Conservation (phyloP, 768 basidiomycete genomes). For the Tulasnella sp. region DNA sequence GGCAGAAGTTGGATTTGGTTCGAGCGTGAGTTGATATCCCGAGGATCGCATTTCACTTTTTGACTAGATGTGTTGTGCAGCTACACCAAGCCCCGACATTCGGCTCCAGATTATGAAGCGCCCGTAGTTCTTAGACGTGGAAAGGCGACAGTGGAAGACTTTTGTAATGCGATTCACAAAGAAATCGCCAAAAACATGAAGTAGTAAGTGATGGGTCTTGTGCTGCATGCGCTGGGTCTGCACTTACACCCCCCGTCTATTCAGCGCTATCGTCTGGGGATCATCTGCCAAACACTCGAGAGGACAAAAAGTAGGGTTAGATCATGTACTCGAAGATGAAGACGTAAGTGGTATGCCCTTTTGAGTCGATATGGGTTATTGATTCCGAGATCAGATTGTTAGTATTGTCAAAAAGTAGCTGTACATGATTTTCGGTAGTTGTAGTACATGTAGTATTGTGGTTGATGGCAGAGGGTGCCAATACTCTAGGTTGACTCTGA, state of each 20-base stretch:
- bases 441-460: background rate
- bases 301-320: conserved; percentile 88
- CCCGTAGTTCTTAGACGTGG: conserved; percentile 65
- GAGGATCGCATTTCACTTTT: too few relatives aligned
- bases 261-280: conserved; percentile 86
- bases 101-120: conserved; percentile 74
- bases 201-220: conserved; percentile 43
- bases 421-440: background rate
- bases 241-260: background rate
- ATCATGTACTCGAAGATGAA: conserved; percentile 78
- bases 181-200: conserved; percentile 97
- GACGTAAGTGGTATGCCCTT: conserved; percentile 39
- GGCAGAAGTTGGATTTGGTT: conserved; percentile 82
- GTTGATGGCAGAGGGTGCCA: too few relatives aligned
- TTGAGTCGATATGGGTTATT: conserved; percentile 13
- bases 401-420: conserved; percentile 39
- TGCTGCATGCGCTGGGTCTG: background rate
- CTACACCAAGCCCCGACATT: conserved; percentile 87
- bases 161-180: conserved; percentile 89
- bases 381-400: conserved; percentile 42
- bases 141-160: conserved; percentile 58
- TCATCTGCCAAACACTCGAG: conserved; percentile 93
- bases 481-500: too few relatives aligned
- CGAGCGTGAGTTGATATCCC: conserved; percentile 48
- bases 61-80: too few relatives aligned